Conservation (phyloP, 176 grass and related monocot species). For the Dendrocalamus sinicus region DNA sequence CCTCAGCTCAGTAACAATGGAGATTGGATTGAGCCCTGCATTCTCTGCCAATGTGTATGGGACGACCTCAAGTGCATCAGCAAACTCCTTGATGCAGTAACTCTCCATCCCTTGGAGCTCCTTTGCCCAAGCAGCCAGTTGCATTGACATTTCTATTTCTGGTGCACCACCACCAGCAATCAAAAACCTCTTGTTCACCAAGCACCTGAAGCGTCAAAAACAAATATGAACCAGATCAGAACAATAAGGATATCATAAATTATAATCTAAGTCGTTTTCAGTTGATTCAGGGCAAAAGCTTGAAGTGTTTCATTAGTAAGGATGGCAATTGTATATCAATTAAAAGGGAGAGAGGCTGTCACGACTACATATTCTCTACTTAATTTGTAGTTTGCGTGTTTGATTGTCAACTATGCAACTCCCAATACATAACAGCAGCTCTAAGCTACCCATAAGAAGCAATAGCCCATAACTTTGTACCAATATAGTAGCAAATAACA, state of each 20-base stretch:
- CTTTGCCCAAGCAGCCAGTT: constrained; percentile 82
- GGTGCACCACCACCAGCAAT: constrained; percentile 93
- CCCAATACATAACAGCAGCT: neutral
- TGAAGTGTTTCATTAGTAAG: neutral
- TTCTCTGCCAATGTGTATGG: constrained; percentile 92
- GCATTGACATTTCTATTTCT: constrained; percentile 90
- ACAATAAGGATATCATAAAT: neutral
- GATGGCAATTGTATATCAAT: neutral
- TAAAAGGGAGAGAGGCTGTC: neutral
- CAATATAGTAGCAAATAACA: neutral
- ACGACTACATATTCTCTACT: neutral
- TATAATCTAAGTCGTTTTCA: neutral
- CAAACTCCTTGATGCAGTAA: constrained; percentile 93
- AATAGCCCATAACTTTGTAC: no score
- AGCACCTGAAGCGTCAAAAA: constrained; percentile 55
- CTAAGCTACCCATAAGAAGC: no score
- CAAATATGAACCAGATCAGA: neutral
- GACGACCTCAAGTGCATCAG: constrained; percentile 80
- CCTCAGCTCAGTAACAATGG: constrained; percentile 81
- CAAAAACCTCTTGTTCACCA: constrained; percentile 84
- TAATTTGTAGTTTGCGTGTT: neutral
- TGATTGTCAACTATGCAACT: neutral
- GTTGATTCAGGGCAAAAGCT: neutral
- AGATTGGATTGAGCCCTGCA: constrained; percentile 77
- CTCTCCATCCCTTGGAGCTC: constrained; percentile 89